These are phyloP conservation scores for Psilocybe sp. DNA, from an alignment of 768 basidiomycete genomes.

Conservation along the genomic window DNA sequence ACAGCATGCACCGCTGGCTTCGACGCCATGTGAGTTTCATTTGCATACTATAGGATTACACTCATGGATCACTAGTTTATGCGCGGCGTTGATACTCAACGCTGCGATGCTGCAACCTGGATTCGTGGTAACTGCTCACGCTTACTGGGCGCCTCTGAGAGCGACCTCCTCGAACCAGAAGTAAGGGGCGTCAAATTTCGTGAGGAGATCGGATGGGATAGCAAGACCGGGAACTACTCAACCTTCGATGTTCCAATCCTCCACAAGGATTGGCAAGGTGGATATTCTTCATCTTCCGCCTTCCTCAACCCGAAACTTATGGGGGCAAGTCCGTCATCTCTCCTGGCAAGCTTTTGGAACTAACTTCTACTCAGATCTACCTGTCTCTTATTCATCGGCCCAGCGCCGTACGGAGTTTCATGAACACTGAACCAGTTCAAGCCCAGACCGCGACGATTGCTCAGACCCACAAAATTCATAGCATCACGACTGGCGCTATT, in stretches of 20 bases:
- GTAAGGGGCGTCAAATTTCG: conserved; percentile 13
- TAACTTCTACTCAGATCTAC: conserved; percentile 9
- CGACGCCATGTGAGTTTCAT: neutral
- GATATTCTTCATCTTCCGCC: conserved; percentile 6
- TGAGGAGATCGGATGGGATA: conserved; percentile 15
- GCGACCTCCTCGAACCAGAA: conserved; percentile 8
- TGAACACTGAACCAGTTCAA: conserved; percentile 6
- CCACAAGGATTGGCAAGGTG: conserved; percentile 10
- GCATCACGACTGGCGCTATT: conserved; percentile 16
- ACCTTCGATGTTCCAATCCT: conserved; percentile 16
- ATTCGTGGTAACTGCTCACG: conserved; percentile 10
- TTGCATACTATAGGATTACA: neutral
- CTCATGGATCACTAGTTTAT: conserved; percentile 10
- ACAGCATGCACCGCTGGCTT: conserved; percentile 9
- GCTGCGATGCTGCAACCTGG: conserved; percentile 12
- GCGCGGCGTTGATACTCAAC: conserved; percentile 11
- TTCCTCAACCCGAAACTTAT: conserved; percentile 14
- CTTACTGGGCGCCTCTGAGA: conserved; percentile 9
- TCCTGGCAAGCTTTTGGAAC: neutral
- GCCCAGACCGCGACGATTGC: conserved; percentile 15
- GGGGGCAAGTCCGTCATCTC: conserved; percentile 8
- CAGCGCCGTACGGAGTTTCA: conserved; percentile 9
- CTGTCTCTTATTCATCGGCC: conserved; percentile 17
- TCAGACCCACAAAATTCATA: conserved; percentile 9
- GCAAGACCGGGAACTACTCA: conserved; percentile 8